Base-by-base conservation (phyloP, 768 basidiomycete genomes). In the Agrocybe pediades region DNA sequence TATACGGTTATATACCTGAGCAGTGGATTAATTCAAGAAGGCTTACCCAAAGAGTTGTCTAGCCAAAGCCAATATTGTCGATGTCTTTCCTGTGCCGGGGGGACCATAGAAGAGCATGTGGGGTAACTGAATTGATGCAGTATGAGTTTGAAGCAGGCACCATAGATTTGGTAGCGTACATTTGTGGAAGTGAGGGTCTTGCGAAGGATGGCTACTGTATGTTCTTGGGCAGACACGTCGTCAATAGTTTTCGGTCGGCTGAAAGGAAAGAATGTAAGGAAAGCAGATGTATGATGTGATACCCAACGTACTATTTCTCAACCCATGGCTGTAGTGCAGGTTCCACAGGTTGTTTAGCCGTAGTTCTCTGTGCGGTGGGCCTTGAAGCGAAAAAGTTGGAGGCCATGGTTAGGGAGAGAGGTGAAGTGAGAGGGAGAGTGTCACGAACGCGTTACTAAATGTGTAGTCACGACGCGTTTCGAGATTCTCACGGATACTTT, bases 101-200 rank as follows among this genome's bases (percentile, higher is more conserved):
- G 97, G 97, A 1, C 97, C 97, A 61, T 99, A 99, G 77, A 99
- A 99, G 43, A 99, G 77, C 95, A 98, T 98, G 66, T 99, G 97
- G 5, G 97, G 96, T 47, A 99, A 80, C 97, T 99, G 66, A n/a
- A 17, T 46, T 16, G 3, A 23, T 2, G 1, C 11, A 43, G 57
- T 19, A 25, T 30, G 3, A 26, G 15, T 27, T 21, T 13, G n/a
- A n/a, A n/a, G n/a, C n/a, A n/a, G n/a, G n/a, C n/a, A n/a, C n/a
- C n/a, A 44, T 1, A 17, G 3, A 2, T 7, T 39, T 16, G 20
- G n/a, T n/a, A n/a, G 16, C 70, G 7, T 65, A 97, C 96, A 75
- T 99, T 99, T 24, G 93, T 88, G 11, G 92, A 95, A 0, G 85
- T 87, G 41, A 99, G 75, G 0, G 96, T 92, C 74, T 96, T 98